Evolutionary conservation across 1,284 basidiomycete species (phyloP), one percentile per base, ranked within the genome.

Genomic region (Testicularia cyperi): DNA sequence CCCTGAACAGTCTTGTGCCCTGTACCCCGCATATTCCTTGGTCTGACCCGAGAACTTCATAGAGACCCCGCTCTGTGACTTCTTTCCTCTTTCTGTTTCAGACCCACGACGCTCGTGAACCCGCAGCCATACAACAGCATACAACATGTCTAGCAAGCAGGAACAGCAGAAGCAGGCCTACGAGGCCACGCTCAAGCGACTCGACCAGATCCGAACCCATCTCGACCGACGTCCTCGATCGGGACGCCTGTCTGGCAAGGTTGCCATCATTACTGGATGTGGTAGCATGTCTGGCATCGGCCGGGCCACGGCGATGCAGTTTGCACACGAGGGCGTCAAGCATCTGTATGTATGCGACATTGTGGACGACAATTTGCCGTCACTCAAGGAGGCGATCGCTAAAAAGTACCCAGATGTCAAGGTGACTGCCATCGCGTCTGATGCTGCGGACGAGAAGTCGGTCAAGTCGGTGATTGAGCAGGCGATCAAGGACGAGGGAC

Each of bases 341-440:
- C 88, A 88, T 71, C 81, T 96, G 16, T 96, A 92, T 77, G 80
- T 92, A 16, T 78, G 92, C 25, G 92, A 96, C 76, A 88, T 83
- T 69, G 83, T 84, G 53, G 78, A 81, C 8, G 83, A 82, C 16
- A 87, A 89, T 60, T 81, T 94, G 15, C 85, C 84, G 3, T 80
- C 84, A 37, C 81, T 95, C 28, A 84, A 88, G 70, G 77, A 83
- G 7, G 83, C 82, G 2, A 85, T 95, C 46, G 78, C 83, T 66
- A 78, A 79, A 33, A 79, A 79, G 25, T 92, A 91, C 71, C 84
- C 88, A 3, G 84, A 86, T 57, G 88, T 90, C 39, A 88, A 88
- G 80, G 54, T 57, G 26, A 68, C 61, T 10, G 54, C 54, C n/a
- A 40, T 55, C 18, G 65, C 85, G 74, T 90, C 84, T 12, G 92